Evolutionary conservation across 176 grass and related monocot species (phyloP).

Genomic region (Eragrostis curvula): DNA sequence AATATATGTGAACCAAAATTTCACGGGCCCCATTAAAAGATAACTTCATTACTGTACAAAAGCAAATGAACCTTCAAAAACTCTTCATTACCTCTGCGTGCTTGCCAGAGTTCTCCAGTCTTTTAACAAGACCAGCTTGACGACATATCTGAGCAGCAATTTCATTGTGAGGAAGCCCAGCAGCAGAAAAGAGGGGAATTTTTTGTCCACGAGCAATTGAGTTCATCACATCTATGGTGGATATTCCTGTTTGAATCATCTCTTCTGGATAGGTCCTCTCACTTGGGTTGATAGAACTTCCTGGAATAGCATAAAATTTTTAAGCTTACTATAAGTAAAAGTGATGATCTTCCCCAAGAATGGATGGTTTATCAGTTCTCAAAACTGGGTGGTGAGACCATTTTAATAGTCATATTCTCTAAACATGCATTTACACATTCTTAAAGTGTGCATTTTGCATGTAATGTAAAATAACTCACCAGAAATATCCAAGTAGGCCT

Average conservation of each 20-base stretch:
- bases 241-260: conserved; percentile 99
- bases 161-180: conserved; percentile 98
- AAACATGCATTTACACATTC: neutral
- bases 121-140: conserved; percentile 97
- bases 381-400: neutral
- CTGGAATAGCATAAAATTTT: conserved; percentile 45
- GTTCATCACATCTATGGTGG: conserved; percentile 99
- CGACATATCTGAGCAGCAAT: conserved; percentile 99
- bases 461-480: conserved; percentile 53
- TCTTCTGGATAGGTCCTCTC: conserved; percentile 99
- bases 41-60: neutral
- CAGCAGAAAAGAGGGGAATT: conserved; percentile 98
- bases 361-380: neutral
- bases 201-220: conserved; percentile 99
- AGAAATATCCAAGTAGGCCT: conserved; percentile 99
- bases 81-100: conserved; percentile 62
- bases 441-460: neutral
- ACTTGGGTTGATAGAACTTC: conserved; percentile 98
- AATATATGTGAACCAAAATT: neutral
- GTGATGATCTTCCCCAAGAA: neutral
- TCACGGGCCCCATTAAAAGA: conserved; percentile 21
- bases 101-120: conserved; percentile 74
- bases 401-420: neutral
- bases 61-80: neutral
- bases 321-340: conserved; percentile 16